Conservation (phyloP, 2,329 filamentous ascomycete species). For the Proliferodiscus dingleyae region DNA sequence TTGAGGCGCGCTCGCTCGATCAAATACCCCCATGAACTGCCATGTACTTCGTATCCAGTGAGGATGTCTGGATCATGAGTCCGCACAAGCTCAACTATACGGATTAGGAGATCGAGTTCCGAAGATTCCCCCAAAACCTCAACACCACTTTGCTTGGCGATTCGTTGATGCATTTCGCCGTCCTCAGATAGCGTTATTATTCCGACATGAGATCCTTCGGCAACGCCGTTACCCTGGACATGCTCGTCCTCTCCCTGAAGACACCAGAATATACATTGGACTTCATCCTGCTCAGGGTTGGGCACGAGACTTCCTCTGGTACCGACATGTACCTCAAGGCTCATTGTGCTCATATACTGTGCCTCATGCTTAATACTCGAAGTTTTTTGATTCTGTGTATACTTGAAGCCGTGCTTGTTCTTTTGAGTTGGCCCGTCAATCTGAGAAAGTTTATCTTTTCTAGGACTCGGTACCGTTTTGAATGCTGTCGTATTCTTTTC, state of each 20-base stretch:
- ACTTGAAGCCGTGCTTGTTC: constrained; percentile 79
- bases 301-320: constrained; percentile 75
- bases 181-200: constrained; percentile 67
- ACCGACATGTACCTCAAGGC: constrained; percentile 87
- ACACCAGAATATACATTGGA: constrained; percentile 87
- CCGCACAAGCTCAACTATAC: constrained; percentile 83
- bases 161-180: constrained; percentile 51
- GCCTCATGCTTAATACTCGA: constrained; percentile 77
- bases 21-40: constrained; percentile 89
- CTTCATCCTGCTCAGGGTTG: constrained; percentile 85
- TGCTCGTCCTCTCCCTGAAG: constrained; percentile 69
- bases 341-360: constrained; percentile 96
- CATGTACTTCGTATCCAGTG: constrained; percentile 92
- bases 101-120: constrained; percentile 79
- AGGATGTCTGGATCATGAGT: constrained; percentile 84
- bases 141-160: constrained; percentile 56
- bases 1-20: constrained; percentile 82
- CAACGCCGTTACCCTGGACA: constrained; percentile 42
- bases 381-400: constrained; percentile 69
- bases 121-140: constrained; percentile 70
- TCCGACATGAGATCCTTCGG: constrained; percentile 56
- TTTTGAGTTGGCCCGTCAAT: constrained; percentile 85
- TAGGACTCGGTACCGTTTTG: constrained; percentile 13
- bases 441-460: constrained; percentile 58
- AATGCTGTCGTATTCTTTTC: constrained; percentile 16